phyloP scores from a whole-genome alignment of 2,329 filamentous ascomycete genomes.

The Paecilomyces niveus region DNA sequence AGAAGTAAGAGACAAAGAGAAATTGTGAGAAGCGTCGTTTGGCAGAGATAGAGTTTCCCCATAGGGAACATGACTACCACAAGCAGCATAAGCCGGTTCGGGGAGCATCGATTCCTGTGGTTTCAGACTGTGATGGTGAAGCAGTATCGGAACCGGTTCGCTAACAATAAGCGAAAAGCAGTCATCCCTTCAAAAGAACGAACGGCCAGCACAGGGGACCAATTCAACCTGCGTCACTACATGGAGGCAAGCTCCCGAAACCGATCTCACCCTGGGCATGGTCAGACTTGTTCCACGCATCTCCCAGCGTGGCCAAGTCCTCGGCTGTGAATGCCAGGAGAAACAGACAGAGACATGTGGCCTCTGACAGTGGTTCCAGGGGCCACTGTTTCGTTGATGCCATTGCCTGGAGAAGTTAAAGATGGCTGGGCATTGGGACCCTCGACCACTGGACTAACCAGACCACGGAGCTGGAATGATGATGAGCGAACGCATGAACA shows the following conservation, averaged over 20 bases:
- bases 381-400: background rate
- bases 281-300: background rate
- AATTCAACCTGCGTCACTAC: background rate
- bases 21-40: background rate
- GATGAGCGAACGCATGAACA: background rate
- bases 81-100: constrained; percentile 8
- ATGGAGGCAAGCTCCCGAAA: background rate
- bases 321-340: background rate
- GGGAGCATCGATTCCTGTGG: constrained; percentile 6
- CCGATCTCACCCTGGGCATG: background rate
- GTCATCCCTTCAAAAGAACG: background rate
- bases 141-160: constrained; percentile 7
- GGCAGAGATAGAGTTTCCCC: background rate
- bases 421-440: background rate
- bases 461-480: background rate
- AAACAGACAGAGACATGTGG: background rate
- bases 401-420: background rate
- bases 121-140: constrained; percentile 16
- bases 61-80: constrained; percentile 8
- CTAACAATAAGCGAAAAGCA: background rate
- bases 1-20: background rate
- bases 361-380: background rate
- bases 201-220: background rate
- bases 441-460: background rate
- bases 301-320: background rate